These are phyloP conservation scores for Trichomonas gallinae DNA, from an alignment of 208 protist genomes.

Conservation along the genomic window DNA sequence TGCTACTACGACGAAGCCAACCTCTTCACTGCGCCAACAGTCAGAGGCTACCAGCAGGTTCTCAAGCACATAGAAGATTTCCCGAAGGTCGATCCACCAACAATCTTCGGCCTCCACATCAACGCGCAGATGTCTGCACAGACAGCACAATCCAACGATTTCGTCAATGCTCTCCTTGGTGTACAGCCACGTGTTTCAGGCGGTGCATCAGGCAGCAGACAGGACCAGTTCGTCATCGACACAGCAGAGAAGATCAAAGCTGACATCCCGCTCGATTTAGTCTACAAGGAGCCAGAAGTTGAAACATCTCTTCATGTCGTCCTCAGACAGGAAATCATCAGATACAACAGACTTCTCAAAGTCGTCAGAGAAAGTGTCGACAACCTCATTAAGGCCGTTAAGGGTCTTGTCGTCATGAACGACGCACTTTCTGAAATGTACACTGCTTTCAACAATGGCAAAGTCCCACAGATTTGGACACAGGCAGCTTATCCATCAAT, in stretches of 20 bases:
- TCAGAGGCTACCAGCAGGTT: neutral
- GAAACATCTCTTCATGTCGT: constrained; percentile 79
- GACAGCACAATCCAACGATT: constrained; percentile 55
- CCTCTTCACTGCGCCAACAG: neutral
- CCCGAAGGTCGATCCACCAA: constrained; percentile 60
- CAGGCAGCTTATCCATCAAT: constrained; percentile 67
- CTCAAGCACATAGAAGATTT: neutral
- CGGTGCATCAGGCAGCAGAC: neutral
- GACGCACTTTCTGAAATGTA: constrained; percentile 80
- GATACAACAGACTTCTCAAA: constrained; percentile 80
- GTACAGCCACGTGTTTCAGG: neutral
- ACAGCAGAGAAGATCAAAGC: neutral
- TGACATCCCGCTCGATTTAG: neutral
- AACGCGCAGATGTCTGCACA: constrained; percentile 75
- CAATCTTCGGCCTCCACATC: constrained; percentile 84
- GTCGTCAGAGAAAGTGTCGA: neutral
- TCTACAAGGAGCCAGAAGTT: constrained; percentile 41
- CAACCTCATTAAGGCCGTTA: constrained; percentile 74
- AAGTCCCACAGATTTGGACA: constrained; percentile 75
- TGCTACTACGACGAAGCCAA: constrained; percentile 45
- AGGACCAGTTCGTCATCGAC: neutral
- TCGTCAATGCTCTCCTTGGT: neutral
- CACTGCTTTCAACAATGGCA: constrained; percentile 68
- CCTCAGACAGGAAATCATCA: constrained; percentile 74
- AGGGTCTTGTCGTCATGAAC: constrained; percentile 83